phyloP scores from a whole-genome alignment of 106 monocot genomes.

The Acorus gramineus region DNA sequence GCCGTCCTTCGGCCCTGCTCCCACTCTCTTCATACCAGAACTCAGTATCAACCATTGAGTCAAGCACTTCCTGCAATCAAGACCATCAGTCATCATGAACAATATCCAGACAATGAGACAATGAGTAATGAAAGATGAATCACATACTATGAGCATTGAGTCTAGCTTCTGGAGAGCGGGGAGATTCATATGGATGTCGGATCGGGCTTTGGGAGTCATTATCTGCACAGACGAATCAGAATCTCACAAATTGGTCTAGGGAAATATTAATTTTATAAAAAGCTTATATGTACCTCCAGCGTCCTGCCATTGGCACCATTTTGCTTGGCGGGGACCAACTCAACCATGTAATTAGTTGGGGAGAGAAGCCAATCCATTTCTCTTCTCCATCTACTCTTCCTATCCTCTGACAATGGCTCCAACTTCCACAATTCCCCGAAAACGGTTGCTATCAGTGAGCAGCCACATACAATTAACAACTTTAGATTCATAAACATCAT shows the following conservation, averaged over 20 bases:
- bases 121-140: too few species aligned
- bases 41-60: slow-evolving; percentile 77
- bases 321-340: slow-evolving; percentile 87
- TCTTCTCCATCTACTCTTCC: slow-evolving; percentile 67
- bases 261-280: too few species aligned
- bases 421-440: slow-evolving; percentile 93
- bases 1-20: slow-evolving; percentile 35
- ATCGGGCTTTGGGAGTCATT: slow-evolving; percentile 85
- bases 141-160: slow-evolving; percentile 75
- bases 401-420: slow-evolving; percentile 75
- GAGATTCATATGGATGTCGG: slow-evolving; percentile 69
- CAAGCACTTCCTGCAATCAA: slow-evolving; percentile 67
- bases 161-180: slow-evolving; percentile 96
- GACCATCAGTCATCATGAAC: too few species aligned
- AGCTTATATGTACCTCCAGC: slow-evolving; percentile 44
- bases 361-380: slow-evolving; percentile 97
- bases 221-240: slow-evolving; percentile 39
- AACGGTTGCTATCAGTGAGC: slow-evolving; percentile 30
- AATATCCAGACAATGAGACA: too few species aligned
- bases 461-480: background rate
- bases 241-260: too few species aligned
- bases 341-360: slow-evolving; percentile 88
- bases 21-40: slow-evolving; percentile 85
- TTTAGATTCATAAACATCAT: too few species aligned
- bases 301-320: slow-evolving; percentile 55